Conservation (phyloP, 2,329 filamentous ascomycete genomes). For the Sporothrix variecibatus region DNA sequence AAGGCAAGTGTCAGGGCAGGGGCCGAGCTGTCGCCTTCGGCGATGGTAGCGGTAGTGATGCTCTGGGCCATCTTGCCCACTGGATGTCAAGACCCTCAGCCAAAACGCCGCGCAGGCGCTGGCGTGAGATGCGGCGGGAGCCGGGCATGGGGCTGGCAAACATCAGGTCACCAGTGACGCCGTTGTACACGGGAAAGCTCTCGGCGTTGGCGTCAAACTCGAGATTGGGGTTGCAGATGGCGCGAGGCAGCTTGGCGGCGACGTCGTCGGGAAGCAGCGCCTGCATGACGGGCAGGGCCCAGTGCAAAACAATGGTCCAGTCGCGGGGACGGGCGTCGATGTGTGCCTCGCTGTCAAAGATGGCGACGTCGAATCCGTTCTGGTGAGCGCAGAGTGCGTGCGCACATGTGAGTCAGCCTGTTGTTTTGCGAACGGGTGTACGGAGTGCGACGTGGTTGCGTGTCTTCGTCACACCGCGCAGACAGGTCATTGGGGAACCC, state of each 20-base stretch:
- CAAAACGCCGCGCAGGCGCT: constrained; percentile 39
- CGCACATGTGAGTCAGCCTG: neutral
- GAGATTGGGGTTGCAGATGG: constrained; percentile 41
- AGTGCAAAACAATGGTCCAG: constrained; percentile 46
- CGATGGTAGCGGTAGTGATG: constrained; percentile 3
- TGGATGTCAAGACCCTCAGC: constrained; percentile 38
- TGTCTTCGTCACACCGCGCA: neutral
- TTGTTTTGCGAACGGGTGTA: neutral
- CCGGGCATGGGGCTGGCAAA: constrained; percentile 40
- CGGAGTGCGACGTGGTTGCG: neutral
- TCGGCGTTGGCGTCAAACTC: constrained; percentile 38
- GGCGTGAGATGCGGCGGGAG: constrained; percentile 40
- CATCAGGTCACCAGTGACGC: constrained; percentile 41
- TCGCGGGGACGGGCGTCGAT: constrained; percentile 39
- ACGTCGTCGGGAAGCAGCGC: constrained; percentile 40
- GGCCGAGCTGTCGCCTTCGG: neutral
- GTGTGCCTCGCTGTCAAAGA: constrained; percentile 39
- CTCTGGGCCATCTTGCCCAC: constrained; percentile 35
- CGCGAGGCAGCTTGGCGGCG: constrained; percentile 35
- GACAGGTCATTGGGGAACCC: neutral
- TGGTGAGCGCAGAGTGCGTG: constrained; percentile 25
- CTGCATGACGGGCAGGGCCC: constrained; percentile 42
- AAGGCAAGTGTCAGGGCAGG: constrained; percentile 34
- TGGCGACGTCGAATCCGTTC: constrained; percentile 39
- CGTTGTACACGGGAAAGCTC: constrained; percentile 39